Evolutionary conservation across 2,329 filamentous ascomycete genomes (phyloP).

Genomic region (Fusarium pseudoanthophilum): DNA sequence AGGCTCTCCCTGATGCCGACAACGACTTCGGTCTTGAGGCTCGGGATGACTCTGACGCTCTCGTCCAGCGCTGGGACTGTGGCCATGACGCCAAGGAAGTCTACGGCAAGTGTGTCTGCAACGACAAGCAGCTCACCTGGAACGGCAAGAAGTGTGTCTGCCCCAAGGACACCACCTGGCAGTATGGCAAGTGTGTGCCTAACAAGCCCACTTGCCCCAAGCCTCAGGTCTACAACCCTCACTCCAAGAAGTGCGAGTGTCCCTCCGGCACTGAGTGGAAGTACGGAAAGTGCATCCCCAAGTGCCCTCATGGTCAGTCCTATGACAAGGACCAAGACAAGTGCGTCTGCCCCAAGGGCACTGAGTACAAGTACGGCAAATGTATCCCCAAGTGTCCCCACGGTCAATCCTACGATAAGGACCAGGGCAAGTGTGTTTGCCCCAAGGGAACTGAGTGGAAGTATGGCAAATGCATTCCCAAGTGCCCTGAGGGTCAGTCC

Average conservation of each 20-base stretch:
- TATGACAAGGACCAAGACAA: neutral
- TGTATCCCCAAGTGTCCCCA: constrained; percentile 8
- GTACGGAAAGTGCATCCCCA: constrained; percentile 17
- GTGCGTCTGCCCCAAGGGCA: constrained; percentile 16
- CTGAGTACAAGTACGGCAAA: constrained; percentile 13
- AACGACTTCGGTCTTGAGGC: constrained; percentile 29
- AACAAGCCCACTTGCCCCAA: constrained; percentile 1
- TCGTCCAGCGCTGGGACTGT: constrained; percentile 26
- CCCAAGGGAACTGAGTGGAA: constrained; percentile 6
- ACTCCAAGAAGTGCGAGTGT: constrained; percentile 22
- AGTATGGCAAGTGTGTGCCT: constrained; percentile 22
- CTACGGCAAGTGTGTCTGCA: constrained; percentile 27
- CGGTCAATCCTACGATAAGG: neutral
- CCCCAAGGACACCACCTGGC: neutral
- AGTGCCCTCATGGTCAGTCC: constrained; percentile 5
- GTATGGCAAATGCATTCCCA: neutral
- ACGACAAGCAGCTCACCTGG: constrained; percentile 10
- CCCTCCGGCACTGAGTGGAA: constrained; percentile 1
- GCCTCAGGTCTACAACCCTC: constrained; percentile 6
- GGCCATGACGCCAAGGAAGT: constrained; percentile 14
- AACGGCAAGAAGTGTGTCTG: constrained; percentile 19
- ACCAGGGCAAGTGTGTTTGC: constrained; percentile 4
- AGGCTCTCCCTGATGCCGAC: constrained; percentile 35
- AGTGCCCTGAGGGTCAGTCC: constrained; percentile 3
- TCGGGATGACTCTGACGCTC: constrained; percentile 12